Conservation (phyloP, 805 yeast species). For the Yamadazyma paraphyllophila region DNA sequence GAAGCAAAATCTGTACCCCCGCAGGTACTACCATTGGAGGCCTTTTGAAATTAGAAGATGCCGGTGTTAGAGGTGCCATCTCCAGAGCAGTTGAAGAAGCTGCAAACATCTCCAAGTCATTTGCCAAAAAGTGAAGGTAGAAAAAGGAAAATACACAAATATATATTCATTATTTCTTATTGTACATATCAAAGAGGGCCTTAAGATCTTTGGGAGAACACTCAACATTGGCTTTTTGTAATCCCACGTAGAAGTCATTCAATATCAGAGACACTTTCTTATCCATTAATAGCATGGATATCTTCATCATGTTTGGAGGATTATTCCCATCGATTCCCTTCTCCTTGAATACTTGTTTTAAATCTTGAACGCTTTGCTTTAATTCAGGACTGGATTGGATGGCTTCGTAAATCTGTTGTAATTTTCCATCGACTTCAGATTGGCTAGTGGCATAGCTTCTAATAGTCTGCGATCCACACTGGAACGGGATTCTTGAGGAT, state of each 20-base stretch:
- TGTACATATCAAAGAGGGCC: conserved; percentile 7
- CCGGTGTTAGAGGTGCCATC: conserved; percentile 82
- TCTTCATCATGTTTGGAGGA: conserved; percentile 33
- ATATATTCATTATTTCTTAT: background rate
- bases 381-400: conserved; percentile 28
- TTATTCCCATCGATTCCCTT: conserved; percentile 32
- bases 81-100: conserved; percentile 90
- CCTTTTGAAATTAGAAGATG: conserved; percentile 85
- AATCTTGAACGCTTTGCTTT: conserved; percentile 24
- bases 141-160: background rate
- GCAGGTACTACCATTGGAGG: conserved; percentile 99
- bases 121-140: conserved; percentile 32
- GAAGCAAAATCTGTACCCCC: conserved; percentile 90
- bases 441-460: conserved; percentile 6
- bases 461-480: background rate
- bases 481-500: background rate
- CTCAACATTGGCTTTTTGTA: conserved; percentile 31
- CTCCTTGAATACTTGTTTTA: conserved; percentile 27
- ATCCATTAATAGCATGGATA: conserved; percentile 38
- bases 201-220: conserved; percentile 31
- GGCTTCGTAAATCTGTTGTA: conserved; percentile 8
- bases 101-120: conserved; percentile 69
- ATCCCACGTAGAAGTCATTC: conserved; percentile 25
- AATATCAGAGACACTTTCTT: conserved; percentile 32
- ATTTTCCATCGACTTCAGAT: conserved; percentile 6